Conservation (phyloP, 805 yeast genomes). For the Candida khao-thaluensis region DNA sequence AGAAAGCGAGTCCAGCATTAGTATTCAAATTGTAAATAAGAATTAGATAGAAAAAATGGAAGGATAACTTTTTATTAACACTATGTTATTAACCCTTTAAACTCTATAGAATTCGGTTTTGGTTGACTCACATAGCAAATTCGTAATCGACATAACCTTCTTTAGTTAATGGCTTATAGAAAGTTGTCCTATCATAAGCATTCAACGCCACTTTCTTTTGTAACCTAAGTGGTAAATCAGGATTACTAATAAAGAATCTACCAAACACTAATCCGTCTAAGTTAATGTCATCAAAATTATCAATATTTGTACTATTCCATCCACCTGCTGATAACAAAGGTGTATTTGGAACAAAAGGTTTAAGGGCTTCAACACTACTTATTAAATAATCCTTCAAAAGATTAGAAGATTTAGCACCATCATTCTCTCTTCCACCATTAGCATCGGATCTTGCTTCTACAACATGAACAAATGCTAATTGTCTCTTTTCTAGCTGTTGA, state of each 20-base stretch:
- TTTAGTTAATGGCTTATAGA: constrained; percentile 9
- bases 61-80: not conserved
- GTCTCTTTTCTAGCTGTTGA: constrained; percentile 16
- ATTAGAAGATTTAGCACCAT: constrained; percentile 3
- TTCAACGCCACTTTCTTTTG: not conserved
- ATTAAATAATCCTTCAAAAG: not conserved
- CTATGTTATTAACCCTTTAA: too few species aligned
- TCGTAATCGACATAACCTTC: constrained; percentile 11
- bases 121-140: not conserved
- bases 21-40: not conserved
- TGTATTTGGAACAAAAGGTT: constrained; percentile 7
- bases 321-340: constrained; percentile 17
- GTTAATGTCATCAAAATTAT: not conserved
- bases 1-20: not conserved
- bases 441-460: constrained; percentile 16
- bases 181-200: constrained; percentile 10
- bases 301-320: constrained; percentile 11
- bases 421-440: constrained; percentile 18
- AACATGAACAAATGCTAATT: constrained; percentile 14
- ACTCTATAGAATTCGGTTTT: not conserved
- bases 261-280: constrained; percentile 10
- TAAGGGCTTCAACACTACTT: constrained; percentile 7
- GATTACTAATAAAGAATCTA: constrained; percentile 10
- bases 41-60: not conserved
- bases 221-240: constrained; percentile 9